Conservation (phyloP, 1,284 basidiomycete genomes). For the Austroboletus rostrupii region DNA sequence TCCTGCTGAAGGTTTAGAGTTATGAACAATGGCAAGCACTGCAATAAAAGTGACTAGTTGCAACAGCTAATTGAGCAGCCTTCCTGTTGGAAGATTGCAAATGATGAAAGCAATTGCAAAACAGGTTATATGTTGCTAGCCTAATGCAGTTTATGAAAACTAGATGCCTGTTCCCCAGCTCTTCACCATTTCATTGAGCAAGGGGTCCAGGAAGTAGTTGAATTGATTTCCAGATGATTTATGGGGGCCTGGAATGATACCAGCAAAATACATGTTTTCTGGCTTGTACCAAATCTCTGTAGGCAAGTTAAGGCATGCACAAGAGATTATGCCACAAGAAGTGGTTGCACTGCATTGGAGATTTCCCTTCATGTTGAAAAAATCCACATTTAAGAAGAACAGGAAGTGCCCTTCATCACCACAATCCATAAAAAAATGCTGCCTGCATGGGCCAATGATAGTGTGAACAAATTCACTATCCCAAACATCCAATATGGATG, state of each 20-base stretch:
- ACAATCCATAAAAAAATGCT: neutral
- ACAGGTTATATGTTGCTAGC: constrained; percentile 9
- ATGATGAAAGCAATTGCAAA: constrained; percentile 24
- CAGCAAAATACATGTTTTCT: constrained; percentile 31
- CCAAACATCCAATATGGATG: neutral
- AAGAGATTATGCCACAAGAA: neutral
- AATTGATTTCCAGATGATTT: constrained; percentile 23
- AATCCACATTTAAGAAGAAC: neutral
- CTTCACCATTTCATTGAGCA: constrained; percentile 25
- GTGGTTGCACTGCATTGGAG: neutral
- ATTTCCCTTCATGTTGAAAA: neutral
- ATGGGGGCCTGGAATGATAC: constrained; percentile 25
- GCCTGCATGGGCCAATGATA: neutral
- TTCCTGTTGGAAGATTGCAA: constrained; percentile 36
- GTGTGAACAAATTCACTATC: neutral
- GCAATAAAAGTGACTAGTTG: constrained; percentile 29
- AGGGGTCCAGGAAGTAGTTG: constrained; percentile 25
- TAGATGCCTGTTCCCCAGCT: constrained; percentile 27
- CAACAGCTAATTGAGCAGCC: constrained; percentile 3
- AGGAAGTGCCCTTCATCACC: neutral
- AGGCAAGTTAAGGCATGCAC: neutral
- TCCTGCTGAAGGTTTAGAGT: too few relatives aligned
- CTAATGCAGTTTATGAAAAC: constrained; percentile 19
- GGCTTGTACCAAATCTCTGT: constrained; percentile 20
- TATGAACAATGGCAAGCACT: constrained; percentile 26